phyloP scores from a whole-genome alignment of 2,329 filamentous ascomycete genomes.

The Monilinia laxa region DNA sequence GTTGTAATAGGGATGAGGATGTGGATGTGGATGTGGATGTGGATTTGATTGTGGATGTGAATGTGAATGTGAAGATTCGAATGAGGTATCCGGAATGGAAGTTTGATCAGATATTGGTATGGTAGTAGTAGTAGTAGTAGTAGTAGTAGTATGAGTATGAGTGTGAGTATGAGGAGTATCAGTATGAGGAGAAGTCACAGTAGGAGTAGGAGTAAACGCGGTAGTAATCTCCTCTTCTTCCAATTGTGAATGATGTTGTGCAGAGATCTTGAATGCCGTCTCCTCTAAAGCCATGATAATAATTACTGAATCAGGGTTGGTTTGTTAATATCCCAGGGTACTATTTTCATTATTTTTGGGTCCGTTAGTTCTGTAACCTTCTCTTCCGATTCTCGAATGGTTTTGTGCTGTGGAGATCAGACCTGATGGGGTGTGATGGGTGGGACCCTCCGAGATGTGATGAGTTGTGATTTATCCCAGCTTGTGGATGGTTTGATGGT shows the following conservation, averaged over 20 bases:
- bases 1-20: not conserved
- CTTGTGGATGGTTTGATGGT: not conserved
- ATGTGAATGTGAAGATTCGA: not conserved
- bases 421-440: not conserved
- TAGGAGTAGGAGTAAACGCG: too few relatives aligned
- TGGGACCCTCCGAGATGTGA: conserved; percentile 4
- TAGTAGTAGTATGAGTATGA: too few relatives aligned
- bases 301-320: conserved; percentile 14
- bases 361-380: not conserved
- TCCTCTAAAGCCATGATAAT: conserved; percentile 8
- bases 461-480: conserved; percentile 1
- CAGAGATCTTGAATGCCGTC: not conserved
- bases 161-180: too few relatives aligned
- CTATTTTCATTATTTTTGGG: conserved; percentile 12
- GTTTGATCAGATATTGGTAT: not conserved
- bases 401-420: not conserved
- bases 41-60: conserved; percentile 5
- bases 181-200: too few relatives aligned
- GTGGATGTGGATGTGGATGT: not conserved
- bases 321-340: not conserved
- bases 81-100: conserved; percentile 12
- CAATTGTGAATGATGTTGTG: conserved; percentile 17
- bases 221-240: not conserved
- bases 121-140: not conserved
- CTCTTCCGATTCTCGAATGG: not conserved